Evolutionary conservation across 352 stramenopile genomes (phyloP), one percentile per base, ranked within the genome.

Genomic region (Globisporangium spiculum): DNA sequence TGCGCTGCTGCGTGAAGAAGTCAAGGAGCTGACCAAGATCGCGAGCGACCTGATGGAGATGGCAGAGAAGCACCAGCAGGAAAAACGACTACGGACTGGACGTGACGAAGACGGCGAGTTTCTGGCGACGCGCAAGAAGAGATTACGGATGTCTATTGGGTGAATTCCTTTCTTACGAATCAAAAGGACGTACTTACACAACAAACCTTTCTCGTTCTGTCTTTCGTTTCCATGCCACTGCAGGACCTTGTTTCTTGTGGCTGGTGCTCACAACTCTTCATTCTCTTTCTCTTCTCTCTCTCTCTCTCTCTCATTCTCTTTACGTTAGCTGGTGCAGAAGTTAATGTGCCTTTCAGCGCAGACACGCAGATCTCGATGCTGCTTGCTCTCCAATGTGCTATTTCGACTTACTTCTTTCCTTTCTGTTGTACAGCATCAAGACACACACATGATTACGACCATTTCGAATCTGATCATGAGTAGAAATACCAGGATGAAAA

Each of bases 41-140:
- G 84, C 83, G 20, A 90, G 65, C 24, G 83, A 91, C 27, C 68
- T 90, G 26, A 79, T 92, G 78, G 77, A 91, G 46, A 89, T 90
- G 79, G 79, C 76, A 0, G 84, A 92, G 66, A 72, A 75, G 27
- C 73, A 88, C 54, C 80, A 89, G 50, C 70, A 70, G 22, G 74
- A 90, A 38, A 79, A 69, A 38, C 63, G 65, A 5, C 66, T 68
- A 36, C 38, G 52, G 34, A 61, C 71, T 2, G 30, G 30, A 14
- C 26, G 60, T 24, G 60, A 63, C 54, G 60, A 50, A 14, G 67
- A 68, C 41, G 55, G 36, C 5, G 67, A 65, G 30, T 68, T 72
- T 20, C 26, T 72, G 4, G 55, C 60, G 6, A 56, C 30, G 30
- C 60, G 67, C 60, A 72, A 72, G 60, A 72, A 72, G 34, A 46